phyloP scores from a whole-genome alignment of 331 rosid species.

The Cydonia oblonga region DNA sequence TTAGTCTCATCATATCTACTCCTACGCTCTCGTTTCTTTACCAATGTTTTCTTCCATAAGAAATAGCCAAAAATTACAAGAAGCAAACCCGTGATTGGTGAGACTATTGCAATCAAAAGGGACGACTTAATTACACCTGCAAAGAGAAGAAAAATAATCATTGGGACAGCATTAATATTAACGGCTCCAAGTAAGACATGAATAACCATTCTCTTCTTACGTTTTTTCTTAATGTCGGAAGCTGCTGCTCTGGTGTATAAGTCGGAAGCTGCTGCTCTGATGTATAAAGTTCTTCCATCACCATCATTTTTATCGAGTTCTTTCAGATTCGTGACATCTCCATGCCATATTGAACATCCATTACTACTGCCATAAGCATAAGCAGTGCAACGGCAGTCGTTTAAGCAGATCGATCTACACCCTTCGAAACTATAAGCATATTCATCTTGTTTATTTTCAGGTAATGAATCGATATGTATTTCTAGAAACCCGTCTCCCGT shows the following conservation, averaged over 20 bases:
- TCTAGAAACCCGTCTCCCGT: constrained; percentile 12
- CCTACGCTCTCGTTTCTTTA: background rate
- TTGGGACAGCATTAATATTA: too few species aligned
- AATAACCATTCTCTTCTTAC: too few species aligned
- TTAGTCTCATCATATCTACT: too few species aligned
- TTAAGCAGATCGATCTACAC: constrained; percentile 18
- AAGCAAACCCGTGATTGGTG: background rate
- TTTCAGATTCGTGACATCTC: constrained; percentile 14
- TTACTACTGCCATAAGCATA: background rate
- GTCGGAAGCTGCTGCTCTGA: constrained; percentile 38
- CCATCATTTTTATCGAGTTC: background rate
- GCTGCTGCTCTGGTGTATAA: constrained; percentile 30
- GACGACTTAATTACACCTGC: background rate
- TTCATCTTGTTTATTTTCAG: too few species aligned
- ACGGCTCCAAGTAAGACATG: too few species aligned
- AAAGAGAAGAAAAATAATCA: too few species aligned
- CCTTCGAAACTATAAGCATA: background rate
- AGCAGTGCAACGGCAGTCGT: constrained; percentile 23
- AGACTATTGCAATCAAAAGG: background rate
- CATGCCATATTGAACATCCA: constrained; percentile 22
- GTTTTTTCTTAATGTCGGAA: constrained; percentile 5
- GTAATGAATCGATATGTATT: background rate
- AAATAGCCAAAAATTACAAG: background rate
- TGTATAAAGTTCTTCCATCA: constrained; percentile 3
- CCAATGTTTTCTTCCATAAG: background rate